These are phyloP conservation scores for Calocera cornea DNA, from an alignment of 768 basidiomycete genomes.

Conservation along the genomic window DNA sequence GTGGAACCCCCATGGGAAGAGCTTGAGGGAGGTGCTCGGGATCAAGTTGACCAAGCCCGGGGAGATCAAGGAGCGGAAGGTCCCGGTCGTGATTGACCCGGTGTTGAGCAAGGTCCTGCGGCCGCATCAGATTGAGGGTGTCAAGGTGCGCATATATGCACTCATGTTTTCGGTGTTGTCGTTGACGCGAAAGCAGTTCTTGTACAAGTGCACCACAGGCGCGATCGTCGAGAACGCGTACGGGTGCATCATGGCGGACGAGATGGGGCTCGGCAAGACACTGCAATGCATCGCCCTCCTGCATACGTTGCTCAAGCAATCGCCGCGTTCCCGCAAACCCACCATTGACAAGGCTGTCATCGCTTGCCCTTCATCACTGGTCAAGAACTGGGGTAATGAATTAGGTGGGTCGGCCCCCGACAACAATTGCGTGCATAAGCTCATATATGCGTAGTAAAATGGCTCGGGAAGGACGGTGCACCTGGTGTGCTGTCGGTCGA, in stretches of 20 bases:
- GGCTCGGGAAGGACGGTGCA: slow-evolving; percentile 72
- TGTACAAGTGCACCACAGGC: slow-evolving; percentile 90
- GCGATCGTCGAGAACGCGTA: slow-evolving; percentile 78
- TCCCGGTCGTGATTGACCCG: slow-evolving; percentile 95
- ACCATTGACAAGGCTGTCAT: slow-evolving; percentile 97
- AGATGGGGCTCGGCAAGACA: slow-evolving; percentile 95
- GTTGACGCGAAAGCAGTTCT: slow-evolving; percentile 45
- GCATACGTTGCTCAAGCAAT: slow-evolving; percentile 93
- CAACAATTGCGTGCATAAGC: background rate
- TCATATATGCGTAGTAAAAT: slow-evolving; percentile 54
- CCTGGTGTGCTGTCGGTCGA: slow-evolving; percentile 78
- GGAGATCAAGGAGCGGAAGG: slow-evolving; percentile 47
- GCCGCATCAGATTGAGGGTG: slow-evolving; percentile 96
- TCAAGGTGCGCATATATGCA: slow-evolving; percentile 50
- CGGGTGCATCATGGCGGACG: slow-evolving; percentile 87
- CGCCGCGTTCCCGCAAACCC: slow-evolving; percentile 70
- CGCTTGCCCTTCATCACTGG: slow-evolving; percentile 89
- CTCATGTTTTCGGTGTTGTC: slow-evolving; percentile 8
- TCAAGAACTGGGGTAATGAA: slow-evolving; percentile 98
- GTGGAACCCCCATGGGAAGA: slow-evolving; percentile 80
- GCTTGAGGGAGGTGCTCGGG: slow-evolving; percentile 62
- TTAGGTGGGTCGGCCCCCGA: slow-evolving; percentile 43
- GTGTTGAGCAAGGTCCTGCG: slow-evolving; percentile 72
- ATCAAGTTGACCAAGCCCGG: slow-evolving; percentile 39
- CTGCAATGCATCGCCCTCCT: slow-evolving; percentile 91